Percentiles rank a stretch among this genome's conserved stretches.
Conservation (phyloP, 2,329 filamentous ascomycete genomes). For the Fusarium scirpi region DNA sequence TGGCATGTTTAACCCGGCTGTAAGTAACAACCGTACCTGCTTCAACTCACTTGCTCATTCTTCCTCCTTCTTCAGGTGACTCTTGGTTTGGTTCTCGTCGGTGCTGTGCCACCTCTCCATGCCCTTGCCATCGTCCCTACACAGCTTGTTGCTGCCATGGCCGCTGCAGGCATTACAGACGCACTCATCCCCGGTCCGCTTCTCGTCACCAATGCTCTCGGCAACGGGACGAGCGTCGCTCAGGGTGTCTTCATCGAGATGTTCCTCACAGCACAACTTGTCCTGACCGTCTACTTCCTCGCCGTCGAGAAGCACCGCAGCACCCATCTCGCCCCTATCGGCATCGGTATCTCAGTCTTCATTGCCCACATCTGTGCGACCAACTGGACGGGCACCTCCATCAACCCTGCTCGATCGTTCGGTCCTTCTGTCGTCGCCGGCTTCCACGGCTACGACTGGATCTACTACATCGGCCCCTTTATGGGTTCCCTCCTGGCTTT, state of each 20-base stretch:
- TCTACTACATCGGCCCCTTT: constrained; percentile 67
- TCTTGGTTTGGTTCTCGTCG: constrained; percentile 69
- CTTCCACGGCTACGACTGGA: constrained; percentile 64
- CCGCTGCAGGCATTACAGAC: constrained; percentile 67
- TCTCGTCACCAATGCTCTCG: constrained; percentile 67
- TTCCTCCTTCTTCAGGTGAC: constrained; percentile 57
- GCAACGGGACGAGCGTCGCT: constrained; percentile 61
- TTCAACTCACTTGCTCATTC: constrained; percentile 5
- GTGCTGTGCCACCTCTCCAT: constrained; percentile 66
- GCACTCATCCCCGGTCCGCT: constrained; percentile 69
- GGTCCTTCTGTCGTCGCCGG: constrained; percentile 60
- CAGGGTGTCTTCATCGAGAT: constrained; percentile 76
- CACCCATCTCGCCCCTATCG: constrained; percentile 77
- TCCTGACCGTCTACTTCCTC: constrained; percentile 75
- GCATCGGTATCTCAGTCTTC: constrained; percentile 78
- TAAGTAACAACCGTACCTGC: constrained; percentile 47
- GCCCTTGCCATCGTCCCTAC: constrained; percentile 64
- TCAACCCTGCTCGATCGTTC: constrained; percentile 65
- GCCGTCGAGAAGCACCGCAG: constrained; percentile 79
- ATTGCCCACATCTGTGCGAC: constrained; percentile 63
- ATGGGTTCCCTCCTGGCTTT: constrained; percentile 63
- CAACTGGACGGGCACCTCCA: constrained; percentile 61
- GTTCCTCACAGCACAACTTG: constrained; percentile 72
- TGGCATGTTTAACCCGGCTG: constrained; percentile 64
- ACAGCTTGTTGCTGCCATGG: constrained; percentile 70